Evolutionary conservation across 2,329 filamentous ascomycete species (phyloP).

Genomic region (Pyrenophora graminea): DNA sequence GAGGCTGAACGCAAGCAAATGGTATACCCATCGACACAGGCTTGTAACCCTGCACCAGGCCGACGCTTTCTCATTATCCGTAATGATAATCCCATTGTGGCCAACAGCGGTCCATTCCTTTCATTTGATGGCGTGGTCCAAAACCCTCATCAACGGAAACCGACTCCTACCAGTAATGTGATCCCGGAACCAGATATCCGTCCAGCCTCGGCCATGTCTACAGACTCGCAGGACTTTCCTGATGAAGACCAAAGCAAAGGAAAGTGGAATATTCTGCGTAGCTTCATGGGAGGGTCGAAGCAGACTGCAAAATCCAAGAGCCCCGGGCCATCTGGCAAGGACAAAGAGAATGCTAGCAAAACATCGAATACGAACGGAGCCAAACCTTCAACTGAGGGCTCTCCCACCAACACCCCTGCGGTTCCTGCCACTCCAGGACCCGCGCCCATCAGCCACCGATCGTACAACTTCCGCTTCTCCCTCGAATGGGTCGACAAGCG

Average conservation of each 20-base stretch:
- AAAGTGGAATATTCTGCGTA: slow-evolving; percentile 65
- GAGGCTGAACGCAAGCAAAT: slow-evolving; percentile 63
- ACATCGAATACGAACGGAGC: slow-evolving; percentile 3
- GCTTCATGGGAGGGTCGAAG: slow-evolving; percentile 60
- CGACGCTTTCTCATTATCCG: slow-evolving; percentile 88
- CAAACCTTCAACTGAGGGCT: slow-evolving; percentile 13
- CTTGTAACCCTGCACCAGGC: slow-evolving; percentile 82
- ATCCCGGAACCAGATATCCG: slow-evolving; percentile 33
- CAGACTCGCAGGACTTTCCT: slow-evolving; percentile 40
- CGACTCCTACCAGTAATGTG: slow-evolving; percentile 26
- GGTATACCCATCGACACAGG: slow-evolving; percentile 71
- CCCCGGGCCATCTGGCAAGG: slow-evolving; percentile 26
- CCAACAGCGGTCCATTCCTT: slow-evolving; percentile 60
- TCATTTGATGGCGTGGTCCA: slow-evolving; percentile 66
- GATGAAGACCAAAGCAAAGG: slow-evolving; percentile 57
- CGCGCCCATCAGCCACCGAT: slow-evolving; percentile 58
- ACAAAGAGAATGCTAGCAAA: slow-evolving; percentile 29
- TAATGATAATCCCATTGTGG: slow-evolving; percentile 67
- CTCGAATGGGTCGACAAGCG: slow-evolving; percentile 67
- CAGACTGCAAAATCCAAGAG: slow-evolving; percentile 49
- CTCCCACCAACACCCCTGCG: slow-evolving; percentile 9
- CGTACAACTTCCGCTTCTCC: slow-evolving; percentile 74
- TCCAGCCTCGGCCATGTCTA: slow-evolving; percentile 35
- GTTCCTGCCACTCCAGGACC: slow-evolving; percentile 35
- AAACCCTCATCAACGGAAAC: slow-evolving; percentile 40